Conservation (phyloP, 2,329 filamentous ascomycete genomes). For the Endoconidiophora polonica region DNA sequence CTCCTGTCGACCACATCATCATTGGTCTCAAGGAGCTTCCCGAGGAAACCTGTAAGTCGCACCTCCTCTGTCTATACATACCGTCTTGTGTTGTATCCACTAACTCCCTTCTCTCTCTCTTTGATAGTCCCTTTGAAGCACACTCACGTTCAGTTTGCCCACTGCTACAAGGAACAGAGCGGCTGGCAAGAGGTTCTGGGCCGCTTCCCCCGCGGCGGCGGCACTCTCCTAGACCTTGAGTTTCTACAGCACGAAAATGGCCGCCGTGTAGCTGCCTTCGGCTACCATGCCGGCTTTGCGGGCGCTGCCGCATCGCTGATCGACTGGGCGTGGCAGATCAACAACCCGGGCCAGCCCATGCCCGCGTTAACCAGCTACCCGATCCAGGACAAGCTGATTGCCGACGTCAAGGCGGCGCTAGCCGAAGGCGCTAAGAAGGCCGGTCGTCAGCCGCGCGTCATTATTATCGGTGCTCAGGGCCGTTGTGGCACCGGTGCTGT, state of each 20-base stretch:
- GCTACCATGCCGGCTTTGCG: slow-evolving; percentile 61
- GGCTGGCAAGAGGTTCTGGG: slow-evolving; percentile 69
- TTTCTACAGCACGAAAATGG: slow-evolving; percentile 59
- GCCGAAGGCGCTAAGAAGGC: slow-evolving; percentile 45
- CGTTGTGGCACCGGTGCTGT: slow-evolving; percentile 76
- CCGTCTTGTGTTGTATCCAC: neutral
- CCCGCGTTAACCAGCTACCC: slow-evolving; percentile 51
- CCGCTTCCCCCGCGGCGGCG: slow-evolving; percentile 60
- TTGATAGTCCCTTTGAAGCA: slow-evolving; percentile 47
- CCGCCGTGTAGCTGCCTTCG: slow-evolving; percentile 54
- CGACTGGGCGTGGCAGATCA: slow-evolving; percentile 71
- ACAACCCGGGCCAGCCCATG: slow-evolving; percentile 49
- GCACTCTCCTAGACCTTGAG: slow-evolving; percentile 70
- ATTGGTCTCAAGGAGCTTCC: slow-evolving; percentile 65
- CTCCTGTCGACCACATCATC: slow-evolving; percentile 51
- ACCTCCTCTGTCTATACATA: neutral
- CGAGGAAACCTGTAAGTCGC: slow-evolving; percentile 42
- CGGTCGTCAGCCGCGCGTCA: slow-evolving; percentile 51
- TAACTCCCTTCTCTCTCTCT: neutral
- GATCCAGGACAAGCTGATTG: slow-evolving; percentile 51
- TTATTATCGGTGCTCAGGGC: slow-evolving; percentile 73
- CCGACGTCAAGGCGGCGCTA: slow-evolving; percentile 56
- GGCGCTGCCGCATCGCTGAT: slow-evolving; percentile 58
- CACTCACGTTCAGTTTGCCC: slow-evolving; percentile 53
- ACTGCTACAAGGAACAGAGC: slow-evolving; percentile 61